Base-by-base conservation (phyloP, 1,139 yeast species). In the Arxiozyma bovina region DNA sequence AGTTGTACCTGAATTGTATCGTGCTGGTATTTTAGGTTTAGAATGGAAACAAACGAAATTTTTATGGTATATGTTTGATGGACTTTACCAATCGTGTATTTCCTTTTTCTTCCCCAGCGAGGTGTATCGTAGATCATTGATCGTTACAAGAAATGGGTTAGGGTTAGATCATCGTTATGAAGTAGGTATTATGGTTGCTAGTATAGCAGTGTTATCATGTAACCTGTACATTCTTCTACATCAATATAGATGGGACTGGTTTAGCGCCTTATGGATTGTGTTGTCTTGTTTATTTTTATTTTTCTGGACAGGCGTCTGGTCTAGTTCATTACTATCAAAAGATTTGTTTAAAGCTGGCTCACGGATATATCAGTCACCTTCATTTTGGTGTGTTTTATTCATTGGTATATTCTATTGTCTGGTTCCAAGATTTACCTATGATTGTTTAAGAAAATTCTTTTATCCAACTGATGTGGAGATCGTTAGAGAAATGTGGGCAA, bases 171-270 rank as follows among this genome's bases (percentile, higher is more conserved):
- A 90, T 69, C 80, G 98, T 64, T 91, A 82, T 69, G 85, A 86
- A 79, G 80, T 90, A 64, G 99, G 98, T 68, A 76, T 86, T 12
- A 76, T 81, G 53, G 95, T 87, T 45, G 86, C 94, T 7, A 77
- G 87, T 38, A 85, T 91, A 61, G 80, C 95, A 4, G 88, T 87
- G 58, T 74, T 86, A 55, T 75, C 96, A 12, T 89, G 96, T 72
- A 88, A 93, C 69, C 62, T 82, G 17, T 91, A 86, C 73, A 83
- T 93, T 52, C 67, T 89, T 64, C 71, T 86, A 61, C 96, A 90
- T 68, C 96, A 89, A 71, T 82, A 82, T 67, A 79, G 96, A 66
- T 93, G 99, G 99, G 99, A 93, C 72, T 89, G 96, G 95, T 73
- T 89, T 54, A 81, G 91, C 4, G 63, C 77, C 21, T 66, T 87